Evolutionary conservation across 2,329 filamentous ascomycete species (phyloP).

Genomic region (Parasarocladium wereldwijsianum): DNA sequence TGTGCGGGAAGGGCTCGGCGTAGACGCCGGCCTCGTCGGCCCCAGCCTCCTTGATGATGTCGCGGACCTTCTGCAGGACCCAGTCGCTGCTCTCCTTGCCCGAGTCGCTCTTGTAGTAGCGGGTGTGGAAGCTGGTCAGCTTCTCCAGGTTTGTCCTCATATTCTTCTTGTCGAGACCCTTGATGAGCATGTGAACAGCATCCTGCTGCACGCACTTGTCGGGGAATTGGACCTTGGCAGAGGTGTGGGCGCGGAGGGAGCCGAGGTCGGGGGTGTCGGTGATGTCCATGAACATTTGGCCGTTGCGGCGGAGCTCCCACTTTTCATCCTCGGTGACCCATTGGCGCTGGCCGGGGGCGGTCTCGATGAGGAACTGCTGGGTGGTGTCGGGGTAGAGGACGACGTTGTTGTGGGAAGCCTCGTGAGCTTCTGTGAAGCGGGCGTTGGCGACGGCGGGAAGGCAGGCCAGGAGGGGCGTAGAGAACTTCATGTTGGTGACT

Average conservation of each 20-base stretch:
- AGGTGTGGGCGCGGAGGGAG: slow-evolving; percentile 19
- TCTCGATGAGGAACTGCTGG: slow-evolving; percentile 57
- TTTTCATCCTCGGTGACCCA: slow-evolving; percentile 94
- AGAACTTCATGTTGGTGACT: slow-evolving; percentile 36
- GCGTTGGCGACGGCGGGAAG: slow-evolving; percentile 39
- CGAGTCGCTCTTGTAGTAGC: slow-evolving; percentile 67
- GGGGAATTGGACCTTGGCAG: slow-evolving; percentile 43
- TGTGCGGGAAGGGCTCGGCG: slow-evolving; percentile 62
- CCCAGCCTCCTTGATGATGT: slow-evolving; percentile 56
- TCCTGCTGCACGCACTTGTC: slow-evolving; percentile 48
- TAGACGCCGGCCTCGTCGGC: slow-evolving; percentile 48
- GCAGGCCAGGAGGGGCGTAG: slow-evolving; percentile 37
- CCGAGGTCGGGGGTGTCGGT: slow-evolving; percentile 56
- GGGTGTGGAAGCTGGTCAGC: slow-evolving; percentile 65
- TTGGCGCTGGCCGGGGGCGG: slow-evolving; percentile 65
- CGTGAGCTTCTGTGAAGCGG: slow-evolving; percentile 39
- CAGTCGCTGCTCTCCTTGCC: slow-evolving; percentile 78
- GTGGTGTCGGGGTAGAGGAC: slow-evolving; percentile 27
- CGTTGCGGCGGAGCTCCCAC: slow-evolving; percentile 75
- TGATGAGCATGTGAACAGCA: slow-evolving; percentile 51
- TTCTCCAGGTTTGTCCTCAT: slow-evolving; percentile 68
- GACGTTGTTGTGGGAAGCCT: slow-evolving; percentile 28
- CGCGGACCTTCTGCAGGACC: slow-evolving; percentile 62
- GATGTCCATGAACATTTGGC: slow-evolving; percentile 87
- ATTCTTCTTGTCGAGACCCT: slow-evolving; percentile 56